Evolutionary conservation across 345 rosid genomes (phyloP), one percentile per base, ranked within the genome.

Genomic region (Eucalyptus cloeziana): DNA sequence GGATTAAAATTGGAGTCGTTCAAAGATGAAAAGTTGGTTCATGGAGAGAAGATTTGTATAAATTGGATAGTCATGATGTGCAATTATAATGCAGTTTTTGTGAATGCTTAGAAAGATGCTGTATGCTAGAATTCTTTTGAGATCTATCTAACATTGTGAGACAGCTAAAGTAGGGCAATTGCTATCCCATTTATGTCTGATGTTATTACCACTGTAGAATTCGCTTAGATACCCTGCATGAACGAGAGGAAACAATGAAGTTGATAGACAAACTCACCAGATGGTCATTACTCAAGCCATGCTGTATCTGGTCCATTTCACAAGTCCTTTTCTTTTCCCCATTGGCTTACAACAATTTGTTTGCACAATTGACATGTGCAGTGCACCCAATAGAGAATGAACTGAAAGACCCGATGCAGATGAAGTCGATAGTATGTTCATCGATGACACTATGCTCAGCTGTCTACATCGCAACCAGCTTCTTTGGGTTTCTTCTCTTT

Each of bases 381-480:
- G 97, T 95, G 87, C 96, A 93, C 86, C 96, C 96, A 10, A 94
- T 94, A 49, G 95, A 93, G 91, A 95, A 95, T 89, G 97, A 95
- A 89, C 93, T 95, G 88, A 91, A 87, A 76, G 97, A 94, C 69
- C 89, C 94, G 11, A 52, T 91, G 25, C 95, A 94, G 87, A 93
- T 95, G 96, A 95, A 94, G 91, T 91, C 93, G 2, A 94, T 95
- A 79, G 96, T 94, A 67, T 89, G 90, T 45, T 80, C 93, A 37
- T 95, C 96, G n/a, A 94, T 95, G 87, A 33, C 76, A 80, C 87
- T 95, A 52, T 95, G 97, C 92, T 81, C 94, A 47, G 85, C 89
- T n/a, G 94, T 95, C 85, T 95, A 95, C 62, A 45, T 95, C 81
- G 94, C 96, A 24, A 95, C 97, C 49, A 93, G 96, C 93, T 93